Conservation (phyloP, 2,329 filamentous ascomycete genomes). For the Phaeosphaeriaceae sp. region DNA sequence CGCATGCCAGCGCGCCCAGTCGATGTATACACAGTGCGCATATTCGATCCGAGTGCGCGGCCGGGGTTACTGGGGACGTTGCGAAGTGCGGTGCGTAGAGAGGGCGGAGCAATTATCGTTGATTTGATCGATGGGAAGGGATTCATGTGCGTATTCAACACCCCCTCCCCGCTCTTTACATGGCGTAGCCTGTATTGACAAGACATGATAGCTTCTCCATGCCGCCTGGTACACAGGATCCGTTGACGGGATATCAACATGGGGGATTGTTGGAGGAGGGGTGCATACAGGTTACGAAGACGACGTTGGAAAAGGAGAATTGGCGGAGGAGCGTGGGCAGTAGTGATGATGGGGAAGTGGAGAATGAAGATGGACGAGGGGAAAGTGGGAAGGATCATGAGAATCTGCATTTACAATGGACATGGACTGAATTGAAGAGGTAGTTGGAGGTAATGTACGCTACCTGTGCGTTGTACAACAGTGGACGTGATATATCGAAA, state of each 20-base stretch:
- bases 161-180: neutral
- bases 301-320: constrained; percentile 1
- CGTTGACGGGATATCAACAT: constrained; percentile 16
- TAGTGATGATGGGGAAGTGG: constrained; percentile 15
- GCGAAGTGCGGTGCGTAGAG: constrained; percentile 10
- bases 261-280: constrained; percentile 25
- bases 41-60: constrained; percentile 10
- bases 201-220: constrained; percentile 13
- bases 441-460: neutral
- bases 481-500: neutral
- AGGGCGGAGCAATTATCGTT: constrained; percentile 14
- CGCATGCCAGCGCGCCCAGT: constrained; percentile 10
- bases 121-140: constrained; percentile 16
- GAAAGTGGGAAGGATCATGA: constrained; percentile 15
- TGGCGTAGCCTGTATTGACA: constrained; percentile 2
- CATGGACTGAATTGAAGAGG: constrained; percentile 16
- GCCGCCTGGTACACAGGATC: constrained; percentile 10
- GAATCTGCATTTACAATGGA: constrained; percentile 21
- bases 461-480: neutral
- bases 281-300: constrained; percentile 16
- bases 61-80: constrained; percentile 10
- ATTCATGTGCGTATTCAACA: constrained; percentile 17
- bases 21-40: constrained; percentile 20
- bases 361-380: constrained; percentile 12
- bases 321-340: constrained; percentile 1